A percentile compares a stretch with the other conserved stretches of the same genome.
These are phyloP conservation scores for Botrytis fabae DNA, from an alignment of 2,329 filamentous ascomycete genomes.

Conservation along the genomic window DNA sequence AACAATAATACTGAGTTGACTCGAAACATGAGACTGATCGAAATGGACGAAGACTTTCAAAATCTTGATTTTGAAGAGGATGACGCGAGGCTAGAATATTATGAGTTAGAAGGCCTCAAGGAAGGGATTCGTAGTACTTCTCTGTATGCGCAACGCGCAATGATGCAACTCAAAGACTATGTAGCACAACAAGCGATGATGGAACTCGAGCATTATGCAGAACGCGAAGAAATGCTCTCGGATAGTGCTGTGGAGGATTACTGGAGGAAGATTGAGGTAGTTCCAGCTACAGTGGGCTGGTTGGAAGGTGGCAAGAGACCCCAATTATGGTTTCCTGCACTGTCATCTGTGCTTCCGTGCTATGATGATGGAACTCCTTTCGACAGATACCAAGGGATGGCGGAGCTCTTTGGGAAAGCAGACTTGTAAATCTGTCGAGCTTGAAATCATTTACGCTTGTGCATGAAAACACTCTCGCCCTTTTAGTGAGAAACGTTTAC, in stretches of 20 bases:
- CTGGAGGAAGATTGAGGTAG: not conserved
- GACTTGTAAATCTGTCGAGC: not conserved
- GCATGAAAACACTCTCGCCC: not conserved
- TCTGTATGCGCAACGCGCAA: not conserved
- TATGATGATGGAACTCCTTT: not conserved
- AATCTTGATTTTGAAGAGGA: not conserved
- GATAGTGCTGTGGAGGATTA: not conserved
- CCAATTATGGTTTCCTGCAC: not conserved
- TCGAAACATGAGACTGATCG: not conserved
- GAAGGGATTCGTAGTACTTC: not conserved
- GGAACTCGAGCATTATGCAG: too few relatives aligned
- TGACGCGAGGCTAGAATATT: not conserved
- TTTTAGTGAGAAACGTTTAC: fast-evolving
- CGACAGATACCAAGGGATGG: not conserved
- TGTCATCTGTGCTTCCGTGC: not conserved
- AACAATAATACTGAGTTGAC: not conserved
- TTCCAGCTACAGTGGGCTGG: not conserved
- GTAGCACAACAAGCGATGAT: too few relatives aligned
- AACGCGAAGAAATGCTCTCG: not conserved
- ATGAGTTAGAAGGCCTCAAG: too few relatives aligned
- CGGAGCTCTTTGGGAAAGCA: not conserved
- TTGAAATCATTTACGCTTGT: not conserved
- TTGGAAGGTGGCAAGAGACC: not conserved
- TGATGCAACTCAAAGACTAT: not conserved
- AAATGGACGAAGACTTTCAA: not conserved